Base-by-base conservation (phyloP, 1,284 basidiomycete species). In the Cryptococcus maquisensis region DNA sequence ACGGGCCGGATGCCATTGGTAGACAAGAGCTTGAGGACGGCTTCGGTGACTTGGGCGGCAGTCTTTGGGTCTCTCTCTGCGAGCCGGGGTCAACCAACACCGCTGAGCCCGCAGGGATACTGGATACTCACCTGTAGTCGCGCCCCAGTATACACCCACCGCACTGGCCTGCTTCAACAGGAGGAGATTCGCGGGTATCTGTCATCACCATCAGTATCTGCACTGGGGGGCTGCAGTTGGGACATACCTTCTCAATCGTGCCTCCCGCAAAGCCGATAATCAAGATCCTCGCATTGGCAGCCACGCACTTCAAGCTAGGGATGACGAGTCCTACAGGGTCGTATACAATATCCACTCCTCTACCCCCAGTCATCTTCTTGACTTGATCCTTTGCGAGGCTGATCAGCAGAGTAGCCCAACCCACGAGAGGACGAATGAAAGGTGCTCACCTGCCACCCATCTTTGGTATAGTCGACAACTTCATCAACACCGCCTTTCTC, bases 261-360 rank as follows among this genome's bases (percentile, higher is more conserved):
- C 93, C 90, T 10, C 84, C 86, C 7, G 89, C 91, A 75, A 96
- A 94, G 16, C 95, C 95, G 51, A 98, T 86, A 24, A 98, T 88
- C 20, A 98, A 69, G 3, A 90, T 85, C 13, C 95, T 83, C 2
- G 92, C 91, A 74, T 95, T 95, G 86, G 92, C 97, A 1, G 88
- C 89, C 55, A 95, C 90, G 71, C 90, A 94, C 73, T 95, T 95
- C 56, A 96, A 71, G 28, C 67, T 62, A 4, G 63, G 59, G 20
- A 70, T 63, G 47, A 70, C 60, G 60, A 67, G 55, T 16, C 75
- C 69, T 66, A 96, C 90, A 3, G 92, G 91, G 69, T 96, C 93
- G 64, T 86, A 95, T 20, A 95, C 83, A 35, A 96, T 85, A 68
- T 96, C 78, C 2, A 86, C 93, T 9, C 93, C 93, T 58, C 85